Evolutionary conservation across 225 moss, liverwort and hornwort species (phyloP), one percentile per base, ranked within the genome.

Genomic region (Marchantia polymorpha): DNA sequence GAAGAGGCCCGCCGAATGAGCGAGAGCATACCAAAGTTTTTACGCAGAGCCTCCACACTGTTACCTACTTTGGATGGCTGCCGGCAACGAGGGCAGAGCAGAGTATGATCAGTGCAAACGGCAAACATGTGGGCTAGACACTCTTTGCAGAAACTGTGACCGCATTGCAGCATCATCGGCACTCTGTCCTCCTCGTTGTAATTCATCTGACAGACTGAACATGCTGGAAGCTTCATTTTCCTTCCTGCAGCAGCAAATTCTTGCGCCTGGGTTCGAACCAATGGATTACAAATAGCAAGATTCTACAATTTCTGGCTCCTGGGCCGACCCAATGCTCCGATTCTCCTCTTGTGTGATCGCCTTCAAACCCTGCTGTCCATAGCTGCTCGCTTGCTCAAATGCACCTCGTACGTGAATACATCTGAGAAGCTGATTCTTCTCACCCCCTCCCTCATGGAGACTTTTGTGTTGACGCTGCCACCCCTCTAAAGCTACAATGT

Each of bases 81-180:
- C 48, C 88, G 85, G 83, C 88, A 88, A 46, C 88, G 58, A 7
- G 88, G 88, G 46, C 88, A 88, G 6, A 85, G 80, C 81, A 88
- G 83, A 54, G 88, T 83, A 65, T 88, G 88, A 79, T 88, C 88
- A 22, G 85, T 81, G 54, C 88, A 82, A 10, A 88, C 88, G 14
- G 82, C 66, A 78, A 88, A 88, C 85, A 88, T 88, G 53, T 88
- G 88, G 16, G 83, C 82, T 27, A 88, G 74, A 73, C 88, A 88
- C 75, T 88, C 88, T 70, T 88, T 88, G 72, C 88, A 88, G 83
- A 88, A 88, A 72, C 88, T 88, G 59, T 88, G 88, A 23, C 88
- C 88, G 64, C 88, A 88, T 72, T 88, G 88, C 85, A 88, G 74
- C 85, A 85, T 88, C 88, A 88, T 88, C 65, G 88, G 88, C 74